These are phyloP conservation scores for Eucalyptus leucophloia DNA, from an alignment of 345 rosid genomes.

Conservation along the genomic window DNA sequence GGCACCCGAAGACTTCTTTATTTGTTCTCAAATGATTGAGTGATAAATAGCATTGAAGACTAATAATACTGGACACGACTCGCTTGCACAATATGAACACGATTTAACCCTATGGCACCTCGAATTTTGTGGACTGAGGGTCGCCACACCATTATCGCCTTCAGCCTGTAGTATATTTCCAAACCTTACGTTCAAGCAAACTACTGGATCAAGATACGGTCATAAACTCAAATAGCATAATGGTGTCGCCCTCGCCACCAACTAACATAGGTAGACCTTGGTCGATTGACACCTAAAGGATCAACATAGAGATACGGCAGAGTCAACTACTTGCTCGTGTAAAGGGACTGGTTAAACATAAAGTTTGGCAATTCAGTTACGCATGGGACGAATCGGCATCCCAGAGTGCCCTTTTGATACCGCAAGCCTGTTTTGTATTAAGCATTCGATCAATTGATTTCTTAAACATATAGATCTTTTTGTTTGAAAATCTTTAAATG, in stretches of 20 bases:
- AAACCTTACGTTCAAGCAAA: rapidly evolving
- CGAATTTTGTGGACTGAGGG: not conserved
- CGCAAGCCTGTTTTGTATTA: not conserved
- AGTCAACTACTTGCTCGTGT: rapidly evolving
- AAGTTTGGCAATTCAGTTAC: not conserved
- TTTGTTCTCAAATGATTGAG: not conserved
- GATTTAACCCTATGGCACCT: rapidly evolving
- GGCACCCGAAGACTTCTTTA: not conserved
- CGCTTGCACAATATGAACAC: rapidly evolving
- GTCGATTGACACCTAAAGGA: not conserved
- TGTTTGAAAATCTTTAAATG: not conserved
- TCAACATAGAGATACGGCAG: not conserved
- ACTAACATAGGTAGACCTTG: not conserved
- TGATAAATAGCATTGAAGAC: not conserved
- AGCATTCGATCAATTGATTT: not conserved
- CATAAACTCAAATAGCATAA: not conserved
- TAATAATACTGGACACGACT: not conserved
- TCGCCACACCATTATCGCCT: not conserved
- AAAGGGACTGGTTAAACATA: not conserved
- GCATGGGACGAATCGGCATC: not conserved
- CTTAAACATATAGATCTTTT: not conserved
- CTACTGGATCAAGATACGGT: not conserved
- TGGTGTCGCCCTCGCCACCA: not conserved
- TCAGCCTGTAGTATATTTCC: not conserved
- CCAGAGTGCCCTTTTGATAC: not conserved